Conservation (phyloP, 371 early-diverging fungal genomes). For the Apophysomyces trapeziformis region DNA sequence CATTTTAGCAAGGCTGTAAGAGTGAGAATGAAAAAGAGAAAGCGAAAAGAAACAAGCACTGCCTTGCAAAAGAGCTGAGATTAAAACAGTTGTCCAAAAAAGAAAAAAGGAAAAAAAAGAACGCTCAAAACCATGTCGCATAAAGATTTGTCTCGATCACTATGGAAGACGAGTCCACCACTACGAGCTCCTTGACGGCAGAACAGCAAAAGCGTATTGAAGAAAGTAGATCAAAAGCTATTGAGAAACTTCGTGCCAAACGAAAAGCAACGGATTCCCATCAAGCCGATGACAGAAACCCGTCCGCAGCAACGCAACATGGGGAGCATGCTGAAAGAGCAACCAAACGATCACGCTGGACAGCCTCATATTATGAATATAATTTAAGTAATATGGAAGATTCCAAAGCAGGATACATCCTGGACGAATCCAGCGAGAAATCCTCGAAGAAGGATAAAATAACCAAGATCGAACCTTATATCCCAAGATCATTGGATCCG, state of each 20-base stretch:
- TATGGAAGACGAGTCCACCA: background rate
- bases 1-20: too few relatives aligned
- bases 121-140: too few relatives aligned
- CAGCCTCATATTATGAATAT: slow-evolving; percentile 29
- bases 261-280: background rate
- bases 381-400: slow-evolving; percentile 40
- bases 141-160: background rate
- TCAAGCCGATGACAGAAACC: background rate
- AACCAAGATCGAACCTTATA: slow-evolving; percentile 44
- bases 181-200: slow-evolving; percentile 11
- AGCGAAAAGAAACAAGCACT: too few relatives aligned
- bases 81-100: too few relatives aligned
- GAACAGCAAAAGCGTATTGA: slow-evolving; percentile 28
- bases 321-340: slow-evolving; percentile 1
- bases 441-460: slow-evolving; percentile 26
- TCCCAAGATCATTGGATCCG: slow-evolving; percentile 62
- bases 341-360: slow-evolving; percentile 27
- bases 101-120: too few relatives aligned
- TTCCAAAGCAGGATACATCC: slow-evolving; percentile 61
- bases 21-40: too few relatives aligned
- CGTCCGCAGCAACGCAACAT: background rate
- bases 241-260: slow-evolving; percentile 20
- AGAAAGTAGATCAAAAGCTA: slow-evolving; percentile 23
- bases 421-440: slow-evolving; percentile 55
- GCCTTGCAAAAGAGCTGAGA: too few relatives aligned